Conservation (phyloP, 2,329 filamentous ascomycete genomes). For the Botrytis cinerea region DNA sequence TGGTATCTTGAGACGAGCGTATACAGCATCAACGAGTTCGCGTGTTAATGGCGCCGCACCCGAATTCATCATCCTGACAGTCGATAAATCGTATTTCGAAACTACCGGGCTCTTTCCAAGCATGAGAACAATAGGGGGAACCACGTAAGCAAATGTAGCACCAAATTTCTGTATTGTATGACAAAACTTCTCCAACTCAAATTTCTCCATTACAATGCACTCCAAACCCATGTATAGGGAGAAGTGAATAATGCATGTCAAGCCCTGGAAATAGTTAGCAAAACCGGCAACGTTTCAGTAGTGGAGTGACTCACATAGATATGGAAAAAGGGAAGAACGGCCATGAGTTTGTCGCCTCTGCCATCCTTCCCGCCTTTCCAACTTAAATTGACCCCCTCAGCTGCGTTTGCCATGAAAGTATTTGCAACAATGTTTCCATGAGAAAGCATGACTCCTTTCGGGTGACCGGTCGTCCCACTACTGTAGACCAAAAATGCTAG, state of each 20-base stretch:
- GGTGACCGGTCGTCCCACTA: conserved; percentile 85
- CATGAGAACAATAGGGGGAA: conserved; percentile 79
- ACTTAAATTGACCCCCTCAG: conserved; percentile 57
- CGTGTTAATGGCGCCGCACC: conserved; percentile 82
- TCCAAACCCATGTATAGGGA: conserved; percentile 65
- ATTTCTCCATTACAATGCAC: conserved; percentile 73
- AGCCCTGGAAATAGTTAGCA: conserved; percentile 47
- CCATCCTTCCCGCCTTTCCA: conserved; percentile 61
- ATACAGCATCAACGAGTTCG: conserved; percentile 77
- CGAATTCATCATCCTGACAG: conserved; percentile 80
- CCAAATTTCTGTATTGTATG: conserved; percentile 69
- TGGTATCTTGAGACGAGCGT: conserved; percentile 71
- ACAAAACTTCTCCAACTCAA: conserved; percentile 81
- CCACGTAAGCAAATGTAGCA: conserved; percentile 78
- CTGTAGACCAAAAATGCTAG: conserved; percentile 85
- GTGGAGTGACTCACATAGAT: conserved; percentile 68
- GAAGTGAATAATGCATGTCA: conserved; percentile 72
- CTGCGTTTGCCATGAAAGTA: conserved; percentile 54
- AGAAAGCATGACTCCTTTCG: conserved; percentile 87
- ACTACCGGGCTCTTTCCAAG: conserved; percentile 79
- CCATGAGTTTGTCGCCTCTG: conserved; percentile 70
- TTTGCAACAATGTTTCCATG: conserved; percentile 84
- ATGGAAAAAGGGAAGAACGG: conserved; percentile 86
- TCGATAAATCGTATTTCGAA: conserved; percentile 76
- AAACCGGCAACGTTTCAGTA: not conserved